phyloP scores from a whole-genome alignment of 108 stramenopile genomes.

The Seminavis robusta region DNA sequence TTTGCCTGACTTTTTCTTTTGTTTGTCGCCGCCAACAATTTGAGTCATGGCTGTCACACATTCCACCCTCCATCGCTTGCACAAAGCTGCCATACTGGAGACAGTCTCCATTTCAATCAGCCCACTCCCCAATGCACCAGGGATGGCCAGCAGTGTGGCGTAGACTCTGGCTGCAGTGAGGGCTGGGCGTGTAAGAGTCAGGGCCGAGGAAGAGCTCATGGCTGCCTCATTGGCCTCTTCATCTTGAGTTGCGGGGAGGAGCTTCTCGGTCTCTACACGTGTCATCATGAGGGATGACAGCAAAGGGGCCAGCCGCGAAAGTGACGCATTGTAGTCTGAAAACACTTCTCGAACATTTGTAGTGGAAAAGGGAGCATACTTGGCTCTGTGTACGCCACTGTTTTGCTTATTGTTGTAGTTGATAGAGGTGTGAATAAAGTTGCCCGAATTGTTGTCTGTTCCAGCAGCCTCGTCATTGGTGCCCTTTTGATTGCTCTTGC shows the following conservation, averaged over 20 bases:
- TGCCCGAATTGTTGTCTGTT: no score
- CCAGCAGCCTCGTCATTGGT: no score
- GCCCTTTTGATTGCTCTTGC: no score
- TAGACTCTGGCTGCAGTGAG: slow-evolving; percentile 54
- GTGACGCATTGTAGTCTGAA: no score
- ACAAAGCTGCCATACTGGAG: slow-evolving; percentile 47
- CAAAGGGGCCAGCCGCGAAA: no score
- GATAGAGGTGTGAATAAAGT: no score
- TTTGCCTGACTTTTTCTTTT: no score
- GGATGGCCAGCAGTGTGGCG: slow-evolving; percentile 40
- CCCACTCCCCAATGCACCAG: slow-evolving; percentile 69
- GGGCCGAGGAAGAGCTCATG: slow-evolving; percentile 16
- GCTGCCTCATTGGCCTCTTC: slow-evolving; percentile 53
- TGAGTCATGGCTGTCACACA: slow-evolving; percentile 12
- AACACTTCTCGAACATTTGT: no score
- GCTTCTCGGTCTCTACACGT: slow-evolving; percentile 34
- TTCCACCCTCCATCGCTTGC: slow-evolving; percentile 66
- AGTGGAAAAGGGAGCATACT: no score
- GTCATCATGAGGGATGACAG: slow-evolving; percentile 44
- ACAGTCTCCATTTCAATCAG: slow-evolving; percentile 61
- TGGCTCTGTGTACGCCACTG: no score
- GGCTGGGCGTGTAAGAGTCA: slow-evolving; percentile 43
- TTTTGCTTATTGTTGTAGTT: no score
- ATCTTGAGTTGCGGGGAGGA: slow-evolving; percentile 65
- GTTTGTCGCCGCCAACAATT: no score